Evolutionary conservation across 78 protist species (phyloP), one percentile per base, ranked within the genome.

Genomic region (Isochrysis galbana): DNA sequence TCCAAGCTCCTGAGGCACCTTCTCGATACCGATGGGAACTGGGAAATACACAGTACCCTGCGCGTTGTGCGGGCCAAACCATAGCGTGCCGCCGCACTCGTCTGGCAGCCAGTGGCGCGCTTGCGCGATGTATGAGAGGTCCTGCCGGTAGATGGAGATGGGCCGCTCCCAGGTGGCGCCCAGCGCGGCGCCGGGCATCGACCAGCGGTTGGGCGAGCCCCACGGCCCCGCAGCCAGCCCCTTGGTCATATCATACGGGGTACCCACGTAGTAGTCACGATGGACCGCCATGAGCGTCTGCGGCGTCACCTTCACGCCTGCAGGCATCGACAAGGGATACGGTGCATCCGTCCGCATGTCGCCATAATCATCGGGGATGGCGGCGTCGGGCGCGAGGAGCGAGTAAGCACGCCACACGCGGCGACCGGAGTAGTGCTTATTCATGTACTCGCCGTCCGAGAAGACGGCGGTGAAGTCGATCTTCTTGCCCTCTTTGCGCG

Each of bases 371-470:
- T 84, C 45, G 32, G 87, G 0, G n/a, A 90, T 34, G n/a, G 5
- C 32, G 23, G 23, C 77, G n/a, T 88, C 36, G 11, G 96, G 93
- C 21, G 96, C 92, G 42, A 91, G 91, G 38, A 78, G 5, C 22
- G 22, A 5, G 91, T 25, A 94, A 38, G 92, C 96, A 23, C 89
- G 77, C 96, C 96, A 94, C 80, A 94, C 3, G 41, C 96, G 90
- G 17, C 96, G 84, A 5, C 92, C 94, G 21, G 91, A 38, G 41
- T 54, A 83, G 94, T 77, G 91, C 91, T 91, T 91, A 47, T 93
- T 89, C 14, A 32, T 32, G 1, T 4, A 22, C 26, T 51, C 70
- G 10, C 88, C 91, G 38, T 51, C 92, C 29, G 92, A 47, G 74
- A 23, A 93, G 48, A 45, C 46, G 29, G 47, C 55, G 5, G 96